Evolutionary conservation across 2,329 filamentous ascomycete species (phyloP), one percentile per base, ranked within the genome.

Genomic region (Diaporthe amygdali): DNA sequence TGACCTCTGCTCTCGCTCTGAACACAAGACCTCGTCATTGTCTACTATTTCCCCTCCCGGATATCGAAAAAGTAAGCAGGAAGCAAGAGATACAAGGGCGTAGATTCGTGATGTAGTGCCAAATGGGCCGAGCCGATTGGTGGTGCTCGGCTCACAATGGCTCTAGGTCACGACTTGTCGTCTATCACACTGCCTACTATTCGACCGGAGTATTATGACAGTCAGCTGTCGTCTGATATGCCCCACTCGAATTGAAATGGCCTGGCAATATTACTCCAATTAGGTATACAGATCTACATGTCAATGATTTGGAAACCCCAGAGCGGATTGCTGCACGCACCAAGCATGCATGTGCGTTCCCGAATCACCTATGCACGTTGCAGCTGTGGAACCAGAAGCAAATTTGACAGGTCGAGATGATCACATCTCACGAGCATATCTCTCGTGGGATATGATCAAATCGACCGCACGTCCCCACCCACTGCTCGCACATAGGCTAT

Each of bases 401-500:
- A 64, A 64, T 49, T 64, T 64, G 59, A 64, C 59, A 64, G 59
- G 59, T 49, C 47, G 44, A 64, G 41, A 64, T 49, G 59, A 9
- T 64, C 59, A 64, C 27, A 64, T 64, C 47, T 64, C 44, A 64
- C 32, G 20, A 27, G 30, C 44, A 64, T 25, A 63, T 63, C 41
- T 64, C 44, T n/a, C 22, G 20, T 54, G 17, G 30, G 37, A 64
- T 49, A 25, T 64, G 59, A 64, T 25, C 14, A 8, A 64, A 64
- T 47, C 41, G 41, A 27, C 44, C n/a, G 47, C 59, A 25, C n/a
- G 30, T n/a, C 20, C 44, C 17, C n/a, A 37, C 59, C 41, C 22
- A n/a, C 27, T 30, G 25, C 22, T 44, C 25, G 9, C 34, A 44
- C 44, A 64, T 64, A 64, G 41, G 44, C 59, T 64, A 27, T 64